phyloP scores from a whole-genome alignment of 75 land plant species.

The Cunninghamia lanceolata region DNA sequence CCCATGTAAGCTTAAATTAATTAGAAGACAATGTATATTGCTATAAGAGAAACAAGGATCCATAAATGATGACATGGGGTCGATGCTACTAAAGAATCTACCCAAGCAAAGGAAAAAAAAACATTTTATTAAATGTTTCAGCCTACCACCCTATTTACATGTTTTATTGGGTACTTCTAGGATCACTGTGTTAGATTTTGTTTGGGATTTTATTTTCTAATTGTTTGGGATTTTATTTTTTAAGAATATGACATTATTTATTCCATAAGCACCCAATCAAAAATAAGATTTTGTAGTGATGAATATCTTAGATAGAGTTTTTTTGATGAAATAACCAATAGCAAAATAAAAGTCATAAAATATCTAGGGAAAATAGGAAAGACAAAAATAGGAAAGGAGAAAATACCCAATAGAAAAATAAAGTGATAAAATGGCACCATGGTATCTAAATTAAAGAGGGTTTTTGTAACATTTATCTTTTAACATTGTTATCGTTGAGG shows the following conservation, averaged over 20 bases:
- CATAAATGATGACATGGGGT: not conserved
- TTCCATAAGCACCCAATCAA: not conserved
- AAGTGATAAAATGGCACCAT: not conserved
- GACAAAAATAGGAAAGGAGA: no score
- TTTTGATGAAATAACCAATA: not conserved
- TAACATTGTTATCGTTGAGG: not conserved
- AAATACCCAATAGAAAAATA: not conserved
- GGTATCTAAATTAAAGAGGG: not conserved
- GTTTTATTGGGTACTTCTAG: no score
- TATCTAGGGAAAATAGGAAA: not conserved
- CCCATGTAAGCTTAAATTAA: not conserved
- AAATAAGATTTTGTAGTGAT: not conserved
- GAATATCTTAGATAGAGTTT: not conserved
- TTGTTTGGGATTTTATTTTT: no score
- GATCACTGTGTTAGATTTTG: no score
- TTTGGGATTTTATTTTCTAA: no score
- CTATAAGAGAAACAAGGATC: not conserved
- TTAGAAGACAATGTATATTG: not conserved
- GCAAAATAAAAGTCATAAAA: not conserved
- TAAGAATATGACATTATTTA: no score
- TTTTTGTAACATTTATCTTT: not conserved
- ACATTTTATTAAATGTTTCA: not conserved
- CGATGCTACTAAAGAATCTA: not conserved
- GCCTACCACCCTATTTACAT: not conserved
- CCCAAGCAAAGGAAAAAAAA: not conserved